phyloP scores from a whole-genome alignment of 345 rosid genomes.

The Noccaea bulbosa region DNA sequence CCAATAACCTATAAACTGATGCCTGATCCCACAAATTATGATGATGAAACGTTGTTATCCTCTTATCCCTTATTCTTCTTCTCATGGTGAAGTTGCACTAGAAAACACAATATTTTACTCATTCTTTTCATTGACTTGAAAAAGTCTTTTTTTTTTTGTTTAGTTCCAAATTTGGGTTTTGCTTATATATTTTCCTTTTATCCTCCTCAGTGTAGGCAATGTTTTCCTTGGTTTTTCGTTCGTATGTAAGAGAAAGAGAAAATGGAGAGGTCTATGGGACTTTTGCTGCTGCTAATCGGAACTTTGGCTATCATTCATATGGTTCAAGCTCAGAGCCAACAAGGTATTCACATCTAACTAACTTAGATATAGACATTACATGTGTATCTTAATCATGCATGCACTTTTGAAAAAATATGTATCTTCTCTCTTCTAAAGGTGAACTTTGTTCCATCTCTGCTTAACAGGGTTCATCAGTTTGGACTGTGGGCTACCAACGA shows the following conservation, averaged over 20 bases:
- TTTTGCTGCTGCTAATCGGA: background rate
- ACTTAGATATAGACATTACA: background rate
- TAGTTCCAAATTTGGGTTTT: background rate
- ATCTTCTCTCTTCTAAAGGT: background rate
- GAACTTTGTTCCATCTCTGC: too few relatives aligned
- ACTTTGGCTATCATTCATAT: conserved; percentile 7
- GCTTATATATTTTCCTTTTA: background rate
- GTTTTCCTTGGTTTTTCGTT: background rate
- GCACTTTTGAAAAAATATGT: too few relatives aligned
- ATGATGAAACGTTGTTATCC: conserved; percentile 2
- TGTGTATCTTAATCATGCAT: too few relatives aligned
- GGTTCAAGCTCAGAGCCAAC: conserved; percentile 44
- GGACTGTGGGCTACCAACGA: conserved; percentile 49
- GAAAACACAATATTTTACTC: conserved; percentile 2
- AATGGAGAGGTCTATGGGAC: conserved; percentile 23
- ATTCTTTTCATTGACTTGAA: conserved; percentile 15
- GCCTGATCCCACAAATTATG: background rate
- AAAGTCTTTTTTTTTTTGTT: background rate
- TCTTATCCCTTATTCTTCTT: background rate
- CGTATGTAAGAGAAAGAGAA: background rate
- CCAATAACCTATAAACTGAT: background rate
- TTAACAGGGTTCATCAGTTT: conserved; percentile 53
- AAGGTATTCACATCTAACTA: conserved; percentile 22
- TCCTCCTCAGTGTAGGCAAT: background rate
- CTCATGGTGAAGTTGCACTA: conserved; percentile 19